A percentile compares a stretch with the other conserved stretches of the same genome.
Conservation (phyloP, 75 land plant genomes). For the Azolla pinnata region DNA sequence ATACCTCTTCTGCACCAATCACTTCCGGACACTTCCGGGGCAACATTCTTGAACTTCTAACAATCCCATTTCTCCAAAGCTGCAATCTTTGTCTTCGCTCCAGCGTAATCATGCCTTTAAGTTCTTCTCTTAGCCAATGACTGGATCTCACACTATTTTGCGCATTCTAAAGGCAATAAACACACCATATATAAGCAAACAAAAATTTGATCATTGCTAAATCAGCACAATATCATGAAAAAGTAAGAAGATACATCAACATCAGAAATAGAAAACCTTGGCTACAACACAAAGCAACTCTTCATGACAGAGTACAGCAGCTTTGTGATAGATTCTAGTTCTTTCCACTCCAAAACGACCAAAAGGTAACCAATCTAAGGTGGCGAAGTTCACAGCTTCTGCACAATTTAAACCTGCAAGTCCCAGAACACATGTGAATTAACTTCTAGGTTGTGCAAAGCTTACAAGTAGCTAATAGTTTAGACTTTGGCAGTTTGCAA, state of each 20-base stretch:
- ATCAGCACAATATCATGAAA: not conserved
- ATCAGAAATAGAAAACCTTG: constrained; percentile 39
- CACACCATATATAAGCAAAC: not conserved
- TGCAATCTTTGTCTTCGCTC: constrained; percentile 61
- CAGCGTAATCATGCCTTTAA: constrained; percentile 36
- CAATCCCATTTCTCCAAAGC: constrained; percentile 70
- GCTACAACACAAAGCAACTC: constrained; percentile 89
- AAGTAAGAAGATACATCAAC: not conserved
- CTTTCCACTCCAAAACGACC: constrained; percentile 79
- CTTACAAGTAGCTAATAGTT: too few relatives aligned
- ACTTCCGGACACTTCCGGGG: constrained; percentile 49
- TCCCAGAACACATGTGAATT: not conserved
- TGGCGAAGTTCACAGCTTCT: constrained; percentile 98
- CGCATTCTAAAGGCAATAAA: constrained; percentile 17
- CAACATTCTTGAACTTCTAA: constrained; percentile 52
- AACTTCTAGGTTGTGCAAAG: not conserved
- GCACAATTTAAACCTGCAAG: constrained; percentile 93
- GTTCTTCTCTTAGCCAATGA: constrained; percentile 48
- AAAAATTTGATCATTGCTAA: not conserved
- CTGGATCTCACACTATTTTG: constrained; percentile 20
- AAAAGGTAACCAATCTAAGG: constrained; percentile 93
- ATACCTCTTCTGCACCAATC: constrained; percentile 92
- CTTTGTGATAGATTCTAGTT: constrained; percentile 64
- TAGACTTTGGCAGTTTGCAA: too few relatives aligned
- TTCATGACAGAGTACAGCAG: constrained; percentile 90